Base-by-base conservation (phyloP, 1,139 yeast species). In the Suhomyces ambrosiae region DNA sequence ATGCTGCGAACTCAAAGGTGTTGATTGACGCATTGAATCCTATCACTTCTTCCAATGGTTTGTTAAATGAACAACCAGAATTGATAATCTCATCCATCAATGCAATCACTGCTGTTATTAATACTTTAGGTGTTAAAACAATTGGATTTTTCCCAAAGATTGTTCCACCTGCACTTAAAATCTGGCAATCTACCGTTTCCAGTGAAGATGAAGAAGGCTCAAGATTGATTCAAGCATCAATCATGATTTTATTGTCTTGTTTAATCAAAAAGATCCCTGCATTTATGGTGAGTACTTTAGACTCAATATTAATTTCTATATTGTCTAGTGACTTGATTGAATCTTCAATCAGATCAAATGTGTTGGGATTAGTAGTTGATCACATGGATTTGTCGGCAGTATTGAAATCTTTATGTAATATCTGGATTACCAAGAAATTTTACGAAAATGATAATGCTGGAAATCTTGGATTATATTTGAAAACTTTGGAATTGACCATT, bases 71-170 rank as follows among this genome's bases (percentile, higher is more conserved):
- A 4, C 68, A 71, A 34, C 74, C 80, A 2, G 94, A 86, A 51
- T 65, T 86, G n/a, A 71, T 82, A 27, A 77, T 92, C 32, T 78
- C 96, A 2, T 78, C 96, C 2, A 71, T 89, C 41, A 79, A 83
- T 52, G 82, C 85, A 41, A 76, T 87, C 44, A 80, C 87, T 37
- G 80, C 82, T 45, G 65, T 87, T 40, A 76, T 87, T 37, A 79
- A 81, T 38, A 75, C 80, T 12, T 63, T 90, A 35, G 98, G 98
- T 32, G 92, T 95, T 18, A 86, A 88, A 54, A 74, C 84, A 42
- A 84, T 92, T 59, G 94, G 96, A 6, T 79, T 74, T 53, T 87
- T 88, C 71, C 87, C 96, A 22, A 83, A 82, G 60, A 81, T 90
- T 52, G 79, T 92, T 42, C 89, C 92, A 10, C 86, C 87, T 10